Base-by-base conservation (phyloP, 2,329 filamentous ascomycete genomes). In the Colletotrichum melonis region DNA sequence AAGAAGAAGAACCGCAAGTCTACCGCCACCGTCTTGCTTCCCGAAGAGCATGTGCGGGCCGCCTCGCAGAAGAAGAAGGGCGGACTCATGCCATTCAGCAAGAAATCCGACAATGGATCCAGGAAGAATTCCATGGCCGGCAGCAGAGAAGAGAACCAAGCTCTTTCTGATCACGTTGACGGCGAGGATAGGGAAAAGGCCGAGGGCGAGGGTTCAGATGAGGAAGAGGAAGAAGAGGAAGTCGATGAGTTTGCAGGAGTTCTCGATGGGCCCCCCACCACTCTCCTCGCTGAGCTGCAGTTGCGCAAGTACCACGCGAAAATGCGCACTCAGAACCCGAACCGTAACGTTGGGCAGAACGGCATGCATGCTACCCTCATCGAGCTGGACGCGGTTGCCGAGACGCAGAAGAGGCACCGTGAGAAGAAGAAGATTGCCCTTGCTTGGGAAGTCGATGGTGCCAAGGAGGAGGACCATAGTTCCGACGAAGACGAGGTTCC, bases 291-390 rank as follows among this genome's bases (percentile, higher is more conserved):
- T 0, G 97, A 99, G 81, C 86, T 99, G 8, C 95, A 98, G 80
- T 85, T 97, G 75, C 93, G 97, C 63, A 98, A 99, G 81, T 92
- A 94, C 73, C 94, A 98, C 77, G 92, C 97, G 78, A 95, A 94
- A 81, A 87, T 92, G 74, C 92, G 97, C 46, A 97, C 92, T 35
- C 90, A 92, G 26, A 93, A 93, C 16, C 88, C 92, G 26, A 87
- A 89, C 38, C 90, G 83, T 84, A 2, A 87, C 87, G 28, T 63
- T 7, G 46, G 60, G 76, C 92, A 93, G 24, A 92, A 93, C 67
- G 95, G 95, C n/a, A 92, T 97, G 88, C 94, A 97, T 76, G 94
- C 94, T 16, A 99, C 97, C 0, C 87, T 99, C 4, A 87, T 99
- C 1, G 92, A 99, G 80, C 89, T 98, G 76, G 96, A 99, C 79